Evolutionary conservation across 257 asterid genomes (phyloP).

Genomic region (Cordia subcordata): DNA sequence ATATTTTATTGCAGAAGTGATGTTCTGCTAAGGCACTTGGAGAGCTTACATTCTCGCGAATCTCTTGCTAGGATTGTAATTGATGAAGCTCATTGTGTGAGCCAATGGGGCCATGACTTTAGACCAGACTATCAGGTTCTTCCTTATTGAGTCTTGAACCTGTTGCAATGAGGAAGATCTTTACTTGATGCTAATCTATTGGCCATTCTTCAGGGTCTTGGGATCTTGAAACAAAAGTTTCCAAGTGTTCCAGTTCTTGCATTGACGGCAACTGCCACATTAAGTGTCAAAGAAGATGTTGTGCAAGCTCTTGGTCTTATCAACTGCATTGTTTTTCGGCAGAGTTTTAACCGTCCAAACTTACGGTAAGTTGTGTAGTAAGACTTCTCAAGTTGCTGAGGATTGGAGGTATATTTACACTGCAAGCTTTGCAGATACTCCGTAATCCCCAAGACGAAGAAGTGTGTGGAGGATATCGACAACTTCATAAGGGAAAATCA

Average conservation of each 20-base stretch:
- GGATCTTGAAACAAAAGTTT: conserved; percentile 86
- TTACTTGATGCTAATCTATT: conserved; percentile 24
- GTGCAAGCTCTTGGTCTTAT: conserved; percentile 98
- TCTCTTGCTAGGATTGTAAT: conserved; percentile 86
- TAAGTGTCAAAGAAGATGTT: conserved; percentile 96
- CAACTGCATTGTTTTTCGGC: conserved; percentile 87
- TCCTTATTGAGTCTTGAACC: conserved; percentile 6
- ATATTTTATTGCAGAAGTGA: conserved; percentile 67
- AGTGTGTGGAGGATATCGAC: conserved; percentile 82
- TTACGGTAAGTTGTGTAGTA: conserved; percentile 46
- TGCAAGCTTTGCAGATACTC: conserved; percentile 70
- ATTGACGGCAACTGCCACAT: conserved; percentile 96
- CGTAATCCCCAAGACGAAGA: conserved; percentile 85
- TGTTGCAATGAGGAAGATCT: conserved; percentile 4
- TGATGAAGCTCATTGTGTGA: conserved; percentile 99
- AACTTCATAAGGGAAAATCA: conserved; percentile 70
- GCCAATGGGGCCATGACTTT: conserved; percentile 99
- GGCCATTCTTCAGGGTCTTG: conserved; percentile 69
- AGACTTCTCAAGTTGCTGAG: neutral
- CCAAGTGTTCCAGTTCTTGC: conserved; percentile 89
- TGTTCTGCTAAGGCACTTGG: conserved; percentile 78
- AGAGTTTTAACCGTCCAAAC: conserved; percentile 96
- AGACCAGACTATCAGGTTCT: conserved; percentile 98
- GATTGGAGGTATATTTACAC: conserved; percentile 15
- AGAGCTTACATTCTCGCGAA: conserved; percentile 70